Conservation (phyloP, 768 basidiomycete species). For the Arthromyces matolae region DNA sequence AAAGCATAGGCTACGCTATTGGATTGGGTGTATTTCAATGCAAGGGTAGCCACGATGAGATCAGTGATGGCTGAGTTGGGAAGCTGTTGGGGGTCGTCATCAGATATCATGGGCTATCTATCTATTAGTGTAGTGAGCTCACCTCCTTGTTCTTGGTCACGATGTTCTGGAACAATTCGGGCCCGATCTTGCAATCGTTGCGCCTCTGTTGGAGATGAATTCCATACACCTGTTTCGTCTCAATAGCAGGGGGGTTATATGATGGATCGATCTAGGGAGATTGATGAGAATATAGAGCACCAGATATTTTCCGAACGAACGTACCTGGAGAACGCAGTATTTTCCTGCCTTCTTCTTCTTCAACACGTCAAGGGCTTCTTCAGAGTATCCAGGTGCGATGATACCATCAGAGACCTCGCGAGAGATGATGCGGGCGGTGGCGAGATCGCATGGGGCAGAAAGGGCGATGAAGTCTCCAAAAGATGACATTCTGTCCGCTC, state of each 20-base stretch:
- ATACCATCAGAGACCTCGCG: slow-evolving; percentile 98
- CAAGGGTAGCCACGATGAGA: slow-evolving; percentile 92
- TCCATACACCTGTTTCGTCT: slow-evolving; percentile 96
- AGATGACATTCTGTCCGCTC: slow-evolving; percentile 99
- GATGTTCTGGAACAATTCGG: slow-evolving; percentile 77
- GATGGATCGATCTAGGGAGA: slow-evolving; percentile 74
- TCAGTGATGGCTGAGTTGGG: slow-evolving; percentile 78
- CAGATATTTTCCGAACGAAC: slow-evolving; percentile 6
- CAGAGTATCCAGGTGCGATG: slow-evolving; percentile 90
- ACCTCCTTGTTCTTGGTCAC: slow-evolving; percentile 89
- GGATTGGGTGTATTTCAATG: slow-evolving; percentile 98
- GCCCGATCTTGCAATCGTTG: slow-evolving; percentile 86
- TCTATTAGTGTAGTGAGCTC: slow-evolving; percentile 17
- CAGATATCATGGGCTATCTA: neutral
- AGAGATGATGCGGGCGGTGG: slow-evolving; percentile 96
- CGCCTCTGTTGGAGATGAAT: slow-evolving; percentile 85
- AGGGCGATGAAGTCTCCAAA: slow-evolving; percentile 99
- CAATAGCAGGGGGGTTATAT: slow-evolving; percentile 74
- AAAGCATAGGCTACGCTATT: slow-evolving; percentile 97
- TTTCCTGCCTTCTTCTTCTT: slow-evolving; percentile 97
- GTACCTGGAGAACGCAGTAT: slow-evolving; percentile 93
- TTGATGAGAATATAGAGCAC: neutral
- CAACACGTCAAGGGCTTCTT: slow-evolving; percentile 85
- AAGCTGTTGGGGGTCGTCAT: slow-evolving; percentile 54
- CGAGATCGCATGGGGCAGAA: slow-evolving; percentile 87